Evolutionary conservation across 202 grass and related monocot genomes (phyloP).

Genomic region (Panicum virgatum): DNA sequence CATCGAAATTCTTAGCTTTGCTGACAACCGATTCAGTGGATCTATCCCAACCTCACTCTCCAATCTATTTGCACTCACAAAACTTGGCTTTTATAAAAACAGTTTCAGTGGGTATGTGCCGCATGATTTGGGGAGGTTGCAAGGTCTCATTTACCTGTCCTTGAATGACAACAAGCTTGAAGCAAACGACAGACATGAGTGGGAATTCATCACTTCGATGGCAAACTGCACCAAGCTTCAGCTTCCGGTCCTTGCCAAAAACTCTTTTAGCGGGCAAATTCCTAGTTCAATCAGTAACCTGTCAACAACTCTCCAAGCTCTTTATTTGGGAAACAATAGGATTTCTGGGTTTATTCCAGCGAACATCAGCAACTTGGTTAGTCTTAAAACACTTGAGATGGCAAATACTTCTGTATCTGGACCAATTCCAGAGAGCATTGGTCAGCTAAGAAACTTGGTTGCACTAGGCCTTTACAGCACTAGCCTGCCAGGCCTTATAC

Average conservation of each 20-base stretch:
- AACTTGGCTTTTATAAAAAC: conserved; percentile 9
- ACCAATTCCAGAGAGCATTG: conserved; percentile 24
- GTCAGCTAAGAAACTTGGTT: conserved; percentile 27
- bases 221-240: conserved; percentile 20
- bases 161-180: background rate
- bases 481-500: conserved; percentile 35
- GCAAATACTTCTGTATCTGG: conserved; percentile 1
- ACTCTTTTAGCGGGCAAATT: conserved; percentile 22
- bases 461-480: conserved; percentile 6
- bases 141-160: background rate
- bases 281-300: conserved; percentile 7
- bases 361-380: conserved; percentile 17
- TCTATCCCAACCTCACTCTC: conserved; percentile 25
- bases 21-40: conserved; percentile 8
- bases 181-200: background rate
- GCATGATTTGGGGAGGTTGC: conserved; percentile 1
- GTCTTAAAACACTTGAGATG: background rate
- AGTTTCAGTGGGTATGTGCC: conserved; percentile 34
- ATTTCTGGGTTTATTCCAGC: conserved; percentile 36
- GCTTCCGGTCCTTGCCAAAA: background rate
- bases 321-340: conserved; percentile 29
- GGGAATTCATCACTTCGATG: conserved; percentile 26
- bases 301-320: background rate
- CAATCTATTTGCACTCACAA: conserved; percentile 34
- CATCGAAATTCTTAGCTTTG: background rate